phyloP scores from a whole-genome alignment of 331 rosid species.

The Rhamnella rubrinervis region DNA sequence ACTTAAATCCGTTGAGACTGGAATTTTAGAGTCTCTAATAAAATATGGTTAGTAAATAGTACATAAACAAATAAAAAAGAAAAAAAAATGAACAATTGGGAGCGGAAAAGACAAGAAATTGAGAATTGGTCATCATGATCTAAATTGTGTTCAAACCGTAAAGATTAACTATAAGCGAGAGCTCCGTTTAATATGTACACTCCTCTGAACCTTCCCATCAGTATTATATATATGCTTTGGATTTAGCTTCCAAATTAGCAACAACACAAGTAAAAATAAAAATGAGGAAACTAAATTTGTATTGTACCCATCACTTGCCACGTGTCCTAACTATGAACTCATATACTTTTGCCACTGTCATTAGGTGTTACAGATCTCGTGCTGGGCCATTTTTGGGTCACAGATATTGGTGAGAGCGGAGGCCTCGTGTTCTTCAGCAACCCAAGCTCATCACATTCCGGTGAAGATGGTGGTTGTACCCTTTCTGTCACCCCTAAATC shows the following conservation, averaged over 20 bases:
- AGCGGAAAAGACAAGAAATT: too few relatives aligned
- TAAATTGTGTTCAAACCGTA: neutral
- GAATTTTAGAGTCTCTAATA: too few relatives aligned
- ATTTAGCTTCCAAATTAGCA: too few relatives aligned
- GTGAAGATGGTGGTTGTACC: constrained; percentile 34
- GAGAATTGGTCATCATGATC: neutral
- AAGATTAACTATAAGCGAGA: neutral
- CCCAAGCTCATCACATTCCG: constrained; percentile 31
- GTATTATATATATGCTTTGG: neutral
- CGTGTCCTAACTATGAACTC: neutral
- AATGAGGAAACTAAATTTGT: constrained; percentile 14
- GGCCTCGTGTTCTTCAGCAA: constrained; percentile 28
- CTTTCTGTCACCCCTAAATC: constrained; percentile 1
- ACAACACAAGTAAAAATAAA: constrained; percentile 12
- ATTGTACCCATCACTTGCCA: neutral
- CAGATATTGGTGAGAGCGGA: constrained; percentile 43
- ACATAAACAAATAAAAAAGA: neutral
- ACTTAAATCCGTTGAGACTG: too few relatives aligned
- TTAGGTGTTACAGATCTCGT: constrained; percentile 32
- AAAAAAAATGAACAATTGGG: neutral
- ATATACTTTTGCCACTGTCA: constrained; percentile 22
- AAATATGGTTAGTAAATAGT: too few relatives aligned
- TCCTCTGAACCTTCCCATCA: neutral
- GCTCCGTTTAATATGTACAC: constrained; percentile 11
- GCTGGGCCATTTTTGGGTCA: constrained; percentile 50